Evolutionary conservation across 169 alveolate species (phyloP).

Genomic region (Theileria orientalis): DNA sequence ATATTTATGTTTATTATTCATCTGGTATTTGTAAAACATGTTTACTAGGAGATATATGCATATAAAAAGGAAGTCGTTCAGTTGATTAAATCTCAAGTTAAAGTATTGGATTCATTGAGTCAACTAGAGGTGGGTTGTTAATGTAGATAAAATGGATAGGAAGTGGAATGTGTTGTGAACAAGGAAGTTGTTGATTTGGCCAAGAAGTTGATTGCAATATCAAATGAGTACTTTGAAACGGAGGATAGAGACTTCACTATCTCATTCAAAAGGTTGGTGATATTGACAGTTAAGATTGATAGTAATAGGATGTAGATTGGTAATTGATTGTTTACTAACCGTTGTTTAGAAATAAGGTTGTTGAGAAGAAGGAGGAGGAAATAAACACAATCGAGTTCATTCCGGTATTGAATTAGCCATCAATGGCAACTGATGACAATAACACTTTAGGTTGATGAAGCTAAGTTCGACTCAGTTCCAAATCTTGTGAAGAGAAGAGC

Average conservation of each 20-base stretch:
- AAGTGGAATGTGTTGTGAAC: not conserved
- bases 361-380: not conserved
- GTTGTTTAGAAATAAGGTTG: not conserved
- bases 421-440: no score
- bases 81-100: slow-evolving; percentile 18
- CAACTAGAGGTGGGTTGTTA: not conserved
- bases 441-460: slow-evolving; percentile 53
- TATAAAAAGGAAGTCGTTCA: slow-evolving; percentile 9
- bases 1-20: no score
- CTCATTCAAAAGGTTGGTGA: not conserved
- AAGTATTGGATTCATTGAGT: not conserved
- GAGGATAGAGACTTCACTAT: not conserved
- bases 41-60: slow-evolving; percentile 1
- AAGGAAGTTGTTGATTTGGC: not conserved
- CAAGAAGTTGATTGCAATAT: not conserved
- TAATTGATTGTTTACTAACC: no score
- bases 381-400: slow-evolving; percentile 16
- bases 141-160: not conserved
- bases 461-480: slow-evolving; percentile 70
- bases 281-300: not conserved
- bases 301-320: not conserved
- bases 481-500: slow-evolving; percentile 70
- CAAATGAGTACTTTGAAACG: not conserved
- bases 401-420: slow-evolving; percentile 35
- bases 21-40: no score